These are phyloP conservation scores for Meira miltonrushii DNA, from an alignment of 1,284 basidiomycete genomes.

Conservation along the genomic window DNA sequence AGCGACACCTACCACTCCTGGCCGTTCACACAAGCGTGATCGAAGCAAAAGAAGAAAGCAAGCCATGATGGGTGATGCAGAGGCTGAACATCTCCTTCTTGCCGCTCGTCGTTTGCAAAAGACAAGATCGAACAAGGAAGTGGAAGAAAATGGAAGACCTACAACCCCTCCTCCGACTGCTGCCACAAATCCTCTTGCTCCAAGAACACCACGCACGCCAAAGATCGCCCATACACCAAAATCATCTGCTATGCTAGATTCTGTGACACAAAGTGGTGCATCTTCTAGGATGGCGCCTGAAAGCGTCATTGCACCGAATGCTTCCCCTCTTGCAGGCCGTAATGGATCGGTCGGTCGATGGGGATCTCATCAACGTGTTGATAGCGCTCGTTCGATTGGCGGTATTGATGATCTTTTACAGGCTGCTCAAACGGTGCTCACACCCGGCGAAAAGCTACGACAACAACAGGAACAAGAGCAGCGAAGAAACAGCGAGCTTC, in stretches of 20 bases:
- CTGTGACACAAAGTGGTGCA: slow-evolving; percentile 4
- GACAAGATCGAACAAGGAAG: slow-evolving; percentile 25
- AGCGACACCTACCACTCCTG: neutral
- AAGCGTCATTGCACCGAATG: neutral
- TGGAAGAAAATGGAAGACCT: slow-evolving; percentile 10
- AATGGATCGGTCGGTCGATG: neutral
- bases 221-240: neutral
- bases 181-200: neutral
- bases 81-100: slow-evolving; percentile 54
- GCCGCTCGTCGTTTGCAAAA: slow-evolving; percentile 49
- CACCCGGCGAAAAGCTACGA: slow-evolving; percentile 21
- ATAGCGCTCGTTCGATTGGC: slow-evolving; percentile 16
- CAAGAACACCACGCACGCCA: slow-evolving; percentile 9
- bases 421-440: slow-evolving; percentile 45
- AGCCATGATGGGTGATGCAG: slow-evolving; percentile 54
- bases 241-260: neutral
- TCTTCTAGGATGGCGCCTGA: neutral
- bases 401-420: slow-evolving; percentile 51
- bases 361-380: slow-evolving; percentile 10
- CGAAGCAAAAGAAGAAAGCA: slow-evolving; percentile 26
- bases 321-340: neutral
- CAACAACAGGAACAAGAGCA: slow-evolving; percentile 5
- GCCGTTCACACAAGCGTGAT: slow-evolving; percentile 17
- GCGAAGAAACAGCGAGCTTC: neutral
- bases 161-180: slow-evolving; percentile 9